phyloP scores from a whole-genome alignment of 345 rosid species.

The Eucalyptus erythrocorys region DNA sequence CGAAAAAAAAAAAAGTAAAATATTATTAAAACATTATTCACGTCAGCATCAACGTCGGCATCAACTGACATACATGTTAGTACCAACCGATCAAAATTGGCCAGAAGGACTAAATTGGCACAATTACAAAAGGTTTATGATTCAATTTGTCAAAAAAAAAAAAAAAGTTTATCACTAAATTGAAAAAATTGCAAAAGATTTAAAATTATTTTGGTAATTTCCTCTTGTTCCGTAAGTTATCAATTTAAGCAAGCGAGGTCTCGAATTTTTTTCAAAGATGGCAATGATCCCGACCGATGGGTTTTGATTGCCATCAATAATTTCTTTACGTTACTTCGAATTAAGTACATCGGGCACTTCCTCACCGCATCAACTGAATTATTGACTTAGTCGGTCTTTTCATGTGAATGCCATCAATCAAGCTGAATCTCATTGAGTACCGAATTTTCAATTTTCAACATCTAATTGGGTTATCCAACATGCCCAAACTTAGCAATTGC shows the following conservation, averaged over 20 bases:
- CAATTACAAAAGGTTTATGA: no score
- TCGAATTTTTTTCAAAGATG: background rate
- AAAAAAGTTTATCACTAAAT: no score
- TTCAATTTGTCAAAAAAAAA: no score
- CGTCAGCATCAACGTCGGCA: fast-evolving
- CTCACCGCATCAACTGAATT: background rate
- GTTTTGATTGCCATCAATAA: background rate
- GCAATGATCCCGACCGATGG: background rate
- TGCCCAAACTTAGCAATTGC: background rate
- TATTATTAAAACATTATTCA: no score
- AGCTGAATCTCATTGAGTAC: background rate
- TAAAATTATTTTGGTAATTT: no score
- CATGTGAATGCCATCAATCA: background rate
- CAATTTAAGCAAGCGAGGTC: background rate
- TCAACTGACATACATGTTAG: fast-evolving
- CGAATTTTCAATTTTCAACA: background rate
- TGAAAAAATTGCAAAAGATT: no score
- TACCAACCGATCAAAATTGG: fast-evolving
- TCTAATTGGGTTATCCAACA: background rate
- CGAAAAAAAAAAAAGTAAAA: no score
- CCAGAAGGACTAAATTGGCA: fast-evolving
- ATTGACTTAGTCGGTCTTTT: background rate
- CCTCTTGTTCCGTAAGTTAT: background rate
- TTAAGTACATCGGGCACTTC: background rate
- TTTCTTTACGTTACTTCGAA: background rate